Conservation (phyloP, 192 early-diverging fungal species). For the Mortierella antarctica region DNA sequence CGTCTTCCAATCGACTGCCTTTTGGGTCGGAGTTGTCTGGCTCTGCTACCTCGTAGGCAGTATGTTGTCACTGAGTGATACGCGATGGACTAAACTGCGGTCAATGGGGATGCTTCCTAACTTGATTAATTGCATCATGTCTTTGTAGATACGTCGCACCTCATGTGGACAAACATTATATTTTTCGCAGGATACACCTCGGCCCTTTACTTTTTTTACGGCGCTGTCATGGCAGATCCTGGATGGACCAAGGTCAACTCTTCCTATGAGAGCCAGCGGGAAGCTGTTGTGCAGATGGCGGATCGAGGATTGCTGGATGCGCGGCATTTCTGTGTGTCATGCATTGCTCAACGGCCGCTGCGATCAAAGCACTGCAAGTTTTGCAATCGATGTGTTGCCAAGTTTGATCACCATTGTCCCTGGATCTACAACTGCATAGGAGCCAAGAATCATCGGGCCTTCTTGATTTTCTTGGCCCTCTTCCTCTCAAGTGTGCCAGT, state of each 20-base stretch:
- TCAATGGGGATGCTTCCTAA: neutral
- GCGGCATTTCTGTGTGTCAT: conserved; percentile 88
- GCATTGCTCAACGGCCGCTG: conserved; percentile 84
- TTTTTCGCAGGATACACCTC: conserved; percentile 71
- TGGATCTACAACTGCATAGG: conserved; percentile 98
- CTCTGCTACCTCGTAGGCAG: conserved; percentile 71
- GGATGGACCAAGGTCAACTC: conserved; percentile 77
- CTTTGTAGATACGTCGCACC: conserved; percentile 66
- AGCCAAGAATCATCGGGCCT: conserved; percentile 85
- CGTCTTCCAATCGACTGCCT: conserved; percentile 88
- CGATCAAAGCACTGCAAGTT: conserved; percentile 95
- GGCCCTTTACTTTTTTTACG: conserved; percentile 84
- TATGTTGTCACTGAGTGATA: conserved; percentile 54
- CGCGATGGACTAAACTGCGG: neutral
- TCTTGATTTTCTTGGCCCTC: conserved; percentile 81
- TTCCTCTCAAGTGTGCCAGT: conserved; percentile 70
- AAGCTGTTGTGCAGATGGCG: conserved; percentile 73
- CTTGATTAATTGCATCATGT: neutral
- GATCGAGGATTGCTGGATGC: conserved; percentile 74
- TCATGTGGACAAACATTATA: conserved; percentile 69
- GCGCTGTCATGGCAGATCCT: conserved; percentile 76
- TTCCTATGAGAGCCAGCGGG: conserved; percentile 54
- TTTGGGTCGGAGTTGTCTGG: conserved; percentile 80
- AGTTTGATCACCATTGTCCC: conserved; percentile 97
- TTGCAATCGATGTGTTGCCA: conserved; percentile 93